Evolutionary conservation across 371 early-diverging fungal species (phyloP).

Genomic region (Zychaea mexicana): DNA sequence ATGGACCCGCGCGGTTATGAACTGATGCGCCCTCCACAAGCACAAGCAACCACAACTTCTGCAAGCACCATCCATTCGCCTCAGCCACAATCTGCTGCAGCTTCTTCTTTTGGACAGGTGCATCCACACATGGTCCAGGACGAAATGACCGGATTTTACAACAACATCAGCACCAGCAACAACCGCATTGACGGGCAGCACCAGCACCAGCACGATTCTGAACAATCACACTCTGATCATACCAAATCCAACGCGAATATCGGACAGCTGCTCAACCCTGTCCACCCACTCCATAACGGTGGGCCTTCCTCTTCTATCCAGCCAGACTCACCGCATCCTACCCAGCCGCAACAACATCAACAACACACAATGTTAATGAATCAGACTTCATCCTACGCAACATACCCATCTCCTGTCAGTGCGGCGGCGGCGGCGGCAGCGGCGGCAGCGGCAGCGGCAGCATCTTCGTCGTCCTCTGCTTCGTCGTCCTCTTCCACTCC

Average conservation of each 20-base stretch:
- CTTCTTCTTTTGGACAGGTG: constrained; percentile 2
- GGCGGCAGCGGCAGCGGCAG: constrained; percentile 5
- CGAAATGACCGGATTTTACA: background rate
- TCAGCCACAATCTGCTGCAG: constrained; percentile 6
- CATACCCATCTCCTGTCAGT: background rate
- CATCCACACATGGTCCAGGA: constrained; percentile 1
- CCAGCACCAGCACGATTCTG: constrained; percentile 3
- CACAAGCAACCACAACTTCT: constrained; percentile 10
- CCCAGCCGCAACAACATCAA: constrained; percentile 9
- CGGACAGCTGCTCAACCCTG: constrained; percentile 43
- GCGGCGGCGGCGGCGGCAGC: constrained; percentile 4
- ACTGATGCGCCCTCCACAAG: constrained; percentile 8
- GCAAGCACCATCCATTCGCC: constrained; percentile 6
- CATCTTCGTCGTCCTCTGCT: background rate
- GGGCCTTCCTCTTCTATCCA: background rate
- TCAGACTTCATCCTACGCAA: background rate
- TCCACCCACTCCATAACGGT: constrained; percentile 35
- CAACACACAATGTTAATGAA: background rate
- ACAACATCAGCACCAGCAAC: background rate
- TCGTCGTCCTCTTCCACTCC: background rate
- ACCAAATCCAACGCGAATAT: constrained; percentile 22
- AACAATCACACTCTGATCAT: constrained; percentile 9
- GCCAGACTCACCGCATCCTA: constrained; percentile 6
- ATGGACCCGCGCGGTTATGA: constrained; percentile 26
- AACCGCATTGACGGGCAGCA: constrained; percentile 3